Evolutionary conservation across 2,329 filamentous ascomycete species (phyloP), one percentile per base, ranked within the genome.

Genomic region (Neofusicoccum parvum): DNA sequence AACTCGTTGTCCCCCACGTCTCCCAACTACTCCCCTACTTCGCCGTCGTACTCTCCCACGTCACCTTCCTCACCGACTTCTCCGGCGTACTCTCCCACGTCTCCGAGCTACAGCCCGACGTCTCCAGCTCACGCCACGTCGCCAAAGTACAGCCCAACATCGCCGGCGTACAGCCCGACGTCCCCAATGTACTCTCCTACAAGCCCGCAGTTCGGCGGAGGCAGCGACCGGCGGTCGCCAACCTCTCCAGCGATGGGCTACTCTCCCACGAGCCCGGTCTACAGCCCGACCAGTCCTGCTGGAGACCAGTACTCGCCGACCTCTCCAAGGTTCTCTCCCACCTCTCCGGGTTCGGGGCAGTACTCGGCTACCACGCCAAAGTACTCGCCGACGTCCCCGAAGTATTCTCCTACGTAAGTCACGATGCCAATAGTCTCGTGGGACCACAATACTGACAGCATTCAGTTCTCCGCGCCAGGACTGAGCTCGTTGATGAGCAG

Each of bases 1-100:
- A 76, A 74, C n/a, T 74, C 75, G 9, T 73, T 73, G 2, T 72
- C 71, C 20, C 78, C 79, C 2, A 80, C 80, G 0, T 87, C 85
- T n/a, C 86, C 86, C 78, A 85, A 82, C 67, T 88, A 87, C 75
- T 86, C 83, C 62, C 85, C 86, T 12, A 86, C 86, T 3, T 87
- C 85, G 27, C 87, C 86, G 7, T 87, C 86, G 2, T 93, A 92
- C 79, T 92, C 91, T 49, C 92, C 92, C 3, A 92, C 91, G 0
- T 94, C 91, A 14, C 86, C 80, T 51, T 72, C 73, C 39, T 76
- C 73, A 27, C 78, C 85, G 37, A 86, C 83, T 5, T 88, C 85
- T 64, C 86, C 86, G 49, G 85, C 81, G 68, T 87, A 85, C 71
- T 73, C 71, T n/a, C 79, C 80, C 1, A 80, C 80, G 0, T 87